A percentile compares a stretch with the other conserved stretches of the same genome.
Conservation (phyloP, 75 land plant genomes). For the Larix kaempferi region DNA sequence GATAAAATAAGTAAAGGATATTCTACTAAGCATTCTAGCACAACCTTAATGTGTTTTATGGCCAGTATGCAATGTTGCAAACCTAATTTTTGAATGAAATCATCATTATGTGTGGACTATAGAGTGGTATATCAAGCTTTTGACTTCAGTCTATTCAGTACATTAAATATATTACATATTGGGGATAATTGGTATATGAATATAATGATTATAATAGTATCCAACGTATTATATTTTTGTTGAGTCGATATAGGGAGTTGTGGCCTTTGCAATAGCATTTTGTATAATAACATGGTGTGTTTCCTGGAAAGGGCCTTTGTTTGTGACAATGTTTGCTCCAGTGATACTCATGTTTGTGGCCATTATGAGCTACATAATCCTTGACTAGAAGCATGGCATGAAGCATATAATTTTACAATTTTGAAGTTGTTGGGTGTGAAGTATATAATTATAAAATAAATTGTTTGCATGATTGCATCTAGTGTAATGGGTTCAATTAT, state of each 20-base stretch:
- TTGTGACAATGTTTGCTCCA: conserved; percentile 72
- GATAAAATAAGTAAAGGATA: neutral
- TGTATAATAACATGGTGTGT: conserved; percentile 59
- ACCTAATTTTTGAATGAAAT: neutral
- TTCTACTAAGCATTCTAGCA: neutral
- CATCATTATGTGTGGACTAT: conserved; percentile 40
- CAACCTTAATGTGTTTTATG: neutral
- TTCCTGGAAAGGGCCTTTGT: conserved; percentile 65
- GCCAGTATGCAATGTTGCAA: neutral
- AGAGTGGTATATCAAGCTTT: conserved; percentile 21
- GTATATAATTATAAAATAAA: neutral
- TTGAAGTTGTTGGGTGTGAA: neutral
- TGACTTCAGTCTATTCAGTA: neutral
- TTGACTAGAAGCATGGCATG: conserved; percentile 61
- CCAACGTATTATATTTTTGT: too few relatives aligned
- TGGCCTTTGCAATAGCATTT: conserved; percentile 60
- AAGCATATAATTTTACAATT: neutral
- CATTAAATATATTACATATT: neutral
- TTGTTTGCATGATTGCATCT: neutral
- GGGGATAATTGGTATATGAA: neutral
- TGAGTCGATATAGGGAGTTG: conserved; percentile 44
- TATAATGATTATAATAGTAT: neutral
- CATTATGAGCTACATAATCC: conserved; percentile 43
- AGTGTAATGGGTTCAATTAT: neutral
- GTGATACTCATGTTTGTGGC: conserved; percentile 79